Evolutionary conservation across 768 basidiomycete species (phyloP).

Genomic region (Tephrocybe rancida): DNA sequence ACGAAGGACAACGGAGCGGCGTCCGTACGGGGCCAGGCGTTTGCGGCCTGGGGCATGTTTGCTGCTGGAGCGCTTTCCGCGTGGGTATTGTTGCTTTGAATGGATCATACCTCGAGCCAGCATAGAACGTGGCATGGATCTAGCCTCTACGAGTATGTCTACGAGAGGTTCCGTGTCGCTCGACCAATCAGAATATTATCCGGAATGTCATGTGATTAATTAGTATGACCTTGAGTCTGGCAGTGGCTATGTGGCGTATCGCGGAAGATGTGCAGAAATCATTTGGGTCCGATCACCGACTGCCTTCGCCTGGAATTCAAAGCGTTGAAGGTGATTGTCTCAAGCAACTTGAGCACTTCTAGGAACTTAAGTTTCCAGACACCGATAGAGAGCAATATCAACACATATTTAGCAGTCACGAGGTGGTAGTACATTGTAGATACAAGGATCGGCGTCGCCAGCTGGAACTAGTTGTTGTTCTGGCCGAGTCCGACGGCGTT

Average conservation of each 20-base stretch:
- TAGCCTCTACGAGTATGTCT: too few species aligned
- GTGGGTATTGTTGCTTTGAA: constrained; percentile 3
- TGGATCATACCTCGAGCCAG: background rate
- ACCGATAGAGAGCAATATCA: background rate
- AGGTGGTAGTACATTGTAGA: background rate
- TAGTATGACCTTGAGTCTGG: too few species aligned
- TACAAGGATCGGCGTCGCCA: background rate
- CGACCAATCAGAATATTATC: too few species aligned
- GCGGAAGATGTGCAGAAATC: too few species aligned
- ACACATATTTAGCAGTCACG: background rate
- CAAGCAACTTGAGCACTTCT: too few species aligned
- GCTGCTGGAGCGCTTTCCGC: background rate
- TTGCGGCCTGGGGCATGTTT: background rate
- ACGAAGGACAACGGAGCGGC: background rate
- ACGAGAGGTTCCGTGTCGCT: too few species aligned
- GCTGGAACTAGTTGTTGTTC: constrained; percentile 22
- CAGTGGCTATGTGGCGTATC: too few species aligned
- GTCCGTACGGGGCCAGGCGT: background rate
- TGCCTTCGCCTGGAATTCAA: too few species aligned
- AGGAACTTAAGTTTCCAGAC: background rate
- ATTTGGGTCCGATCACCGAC: too few species aligned
- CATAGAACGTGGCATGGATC: constrained; percentile 20
- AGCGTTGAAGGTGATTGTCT: too few species aligned
- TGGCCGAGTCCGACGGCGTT: constrained; percentile 48
- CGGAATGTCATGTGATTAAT: too few species aligned